Base-by-base conservation (phyloP, 345 rosid genomes). In the Diplotaxis tenuifolia region DNA sequence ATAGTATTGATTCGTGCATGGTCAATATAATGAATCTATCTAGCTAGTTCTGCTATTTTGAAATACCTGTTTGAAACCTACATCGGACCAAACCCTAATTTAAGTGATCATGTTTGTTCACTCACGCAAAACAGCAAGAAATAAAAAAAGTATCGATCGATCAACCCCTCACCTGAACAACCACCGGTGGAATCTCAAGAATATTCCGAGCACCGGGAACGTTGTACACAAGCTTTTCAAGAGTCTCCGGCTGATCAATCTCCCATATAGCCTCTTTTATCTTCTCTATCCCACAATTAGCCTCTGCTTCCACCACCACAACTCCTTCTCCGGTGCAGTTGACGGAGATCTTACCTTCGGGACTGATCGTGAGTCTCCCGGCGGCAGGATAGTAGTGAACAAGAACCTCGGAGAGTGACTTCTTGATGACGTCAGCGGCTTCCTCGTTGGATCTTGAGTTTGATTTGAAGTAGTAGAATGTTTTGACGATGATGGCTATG, bases 291-390 rank as follows among this genome's bases (percentile, higher is more conserved):
- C 74, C 66, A 65, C 86, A 88, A 50, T 85, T 78, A 1, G 97
- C 86, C 68, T 89, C 92, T 65, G 96, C 96, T 75, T 89, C 97
- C 12, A 93, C 92, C 54, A 93, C 86, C 52, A 93, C 89, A 49
- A 88, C 94, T 54, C 98, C 98, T 19, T 93, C 92, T 16, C 86
- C 92, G 0, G 86, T 84, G 80, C 98, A 89, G 68, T 89, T 82
- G 36, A 91, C 88, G 6, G 85, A 85, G 60, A 86, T 87, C 85
- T 91, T 91, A 29, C 93, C 91, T 58, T 86, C 91, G 1, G 96
- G 78, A 58, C 97, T 91, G 14, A 89, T 81, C 1, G 86, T 75
- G 29, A 91, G 83, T 75, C 92, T 78, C 36, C 98, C 96, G 0
- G 96, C 96, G 40, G 89, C 81, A 1, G 96, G 96, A 49, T 87